Evolutionary conservation across 192 early-diverging fungal genomes (phyloP).

Genomic region (Linnemannia exigua): DNA sequence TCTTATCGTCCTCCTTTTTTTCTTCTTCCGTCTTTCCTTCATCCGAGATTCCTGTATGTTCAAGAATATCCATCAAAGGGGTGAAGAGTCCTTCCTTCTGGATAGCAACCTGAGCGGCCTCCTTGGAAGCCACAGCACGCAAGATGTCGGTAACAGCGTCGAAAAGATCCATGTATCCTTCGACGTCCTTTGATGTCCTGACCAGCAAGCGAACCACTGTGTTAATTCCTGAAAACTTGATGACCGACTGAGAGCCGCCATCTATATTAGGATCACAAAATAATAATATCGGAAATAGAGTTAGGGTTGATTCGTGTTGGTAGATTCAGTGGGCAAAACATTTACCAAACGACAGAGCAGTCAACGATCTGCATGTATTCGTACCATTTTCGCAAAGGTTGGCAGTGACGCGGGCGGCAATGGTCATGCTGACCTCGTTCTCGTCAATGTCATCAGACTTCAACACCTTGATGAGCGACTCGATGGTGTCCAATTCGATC

Average conservation of each 20-base stretch:
- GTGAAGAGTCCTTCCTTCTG: conserved; percentile 48
- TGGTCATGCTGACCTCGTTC: conserved; percentile 44
- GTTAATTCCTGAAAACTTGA: conserved; percentile 28
- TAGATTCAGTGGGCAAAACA: neutral
- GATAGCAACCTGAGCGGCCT: conserved; percentile 59
- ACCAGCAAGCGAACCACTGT: conserved; percentile 26
- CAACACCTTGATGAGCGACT: conserved; percentile 37
- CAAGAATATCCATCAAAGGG: conserved; percentile 60
- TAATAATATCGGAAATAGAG: neutral
- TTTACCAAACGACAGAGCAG: neutral
- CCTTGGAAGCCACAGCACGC: conserved; percentile 31
- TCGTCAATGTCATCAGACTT: conserved; percentile 29
- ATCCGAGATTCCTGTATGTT: conserved; percentile 51
- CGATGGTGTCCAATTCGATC: conserved; percentile 37
- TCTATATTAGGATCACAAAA: conserved; percentile 12
- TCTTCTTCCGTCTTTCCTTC: conserved; percentile 58
- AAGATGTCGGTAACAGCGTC: conserved; percentile 37
- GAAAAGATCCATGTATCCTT: conserved; percentile 38
- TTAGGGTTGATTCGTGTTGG: neutral
- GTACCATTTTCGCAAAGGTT: conserved; percentile 49
- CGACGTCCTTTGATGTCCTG: conserved; percentile 25
- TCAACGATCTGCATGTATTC: no score
- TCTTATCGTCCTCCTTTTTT: conserved; percentile 64
- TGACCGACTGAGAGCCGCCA: conserved; percentile 45
- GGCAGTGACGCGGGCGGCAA: conserved; percentile 41